Base-by-base conservation (phyloP, 2,329 filamentous ascomycete genomes). In the Ceratocystis cubensis region DNA sequence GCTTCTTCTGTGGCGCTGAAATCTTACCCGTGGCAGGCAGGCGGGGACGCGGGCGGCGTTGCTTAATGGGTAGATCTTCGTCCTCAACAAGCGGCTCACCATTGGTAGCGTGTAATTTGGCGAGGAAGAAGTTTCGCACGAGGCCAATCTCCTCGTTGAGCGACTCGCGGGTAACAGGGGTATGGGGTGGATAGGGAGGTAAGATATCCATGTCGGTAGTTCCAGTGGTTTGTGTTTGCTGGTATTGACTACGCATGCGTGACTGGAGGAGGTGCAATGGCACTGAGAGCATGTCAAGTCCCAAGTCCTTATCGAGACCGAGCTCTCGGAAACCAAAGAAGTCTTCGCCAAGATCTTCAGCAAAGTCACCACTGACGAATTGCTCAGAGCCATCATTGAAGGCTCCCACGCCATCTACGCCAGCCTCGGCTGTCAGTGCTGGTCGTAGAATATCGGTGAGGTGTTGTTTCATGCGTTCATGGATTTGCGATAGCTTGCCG, bases 281-380 rank as follows among this genome's bases (percentile, higher is more conserved):
- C 45, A 99, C 94, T 65, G 89, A 92, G 69, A 97, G 84, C 70
- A 88, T 88, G 41, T 93, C 87, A 69, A 94, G 81, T 20, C 92
- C 92, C 73, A 97, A 88, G 74, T 99, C 94, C 71, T 86, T 88
- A 72, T 96, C 91, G 67, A 99, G 82, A 56, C 94, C 94, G 59
- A 99, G 84, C 68, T 96, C 92, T 74, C 91, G 92, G 83, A 99
- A 97, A 33, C 94, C 94, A 73, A 99, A 99, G 82, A 96, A 99
- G 77, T 99, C 94, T 78, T 99, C 94, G 69, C 92, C 93, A 13
- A 99, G 88, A 71, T 99, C 94, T 74, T 96, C 94, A 0, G 94
- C 94, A 74, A 99, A 99, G 75, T 99, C 94, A 69, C 94, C 94
- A 59, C 89, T 91, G 61, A 96, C 87, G 71, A 97, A 99, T 74